These are phyloP conservation scores for Talaromyces amestolkiae DNA, from an alignment of 2,329 filamentous ascomycete genomes.

Conservation along the genomic window DNA sequence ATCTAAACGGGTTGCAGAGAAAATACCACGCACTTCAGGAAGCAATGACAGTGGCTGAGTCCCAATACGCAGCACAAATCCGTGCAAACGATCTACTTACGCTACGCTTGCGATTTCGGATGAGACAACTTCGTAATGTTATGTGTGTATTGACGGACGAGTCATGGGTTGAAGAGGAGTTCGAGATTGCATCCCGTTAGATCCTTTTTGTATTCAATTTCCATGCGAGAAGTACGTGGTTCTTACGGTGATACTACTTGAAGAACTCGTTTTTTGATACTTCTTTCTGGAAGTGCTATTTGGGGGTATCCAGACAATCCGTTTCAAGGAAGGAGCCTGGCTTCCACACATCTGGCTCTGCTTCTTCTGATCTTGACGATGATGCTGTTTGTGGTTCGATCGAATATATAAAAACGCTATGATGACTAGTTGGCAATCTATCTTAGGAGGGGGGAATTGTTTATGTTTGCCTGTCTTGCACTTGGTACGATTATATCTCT, in stretches of 20 bases:
- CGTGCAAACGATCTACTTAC: not conserved
- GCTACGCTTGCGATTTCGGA: not conserved
- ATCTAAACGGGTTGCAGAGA: not conserved
- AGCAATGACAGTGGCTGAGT: not conserved
- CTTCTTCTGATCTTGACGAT: too few species aligned
- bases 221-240: not conserved
- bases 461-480: not conserved
- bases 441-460: not conserved
- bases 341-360: too few species aligned
- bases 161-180: constrained; percentile 1
- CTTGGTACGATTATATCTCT: not conserved
- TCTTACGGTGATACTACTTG: not conserved
- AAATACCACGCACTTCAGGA: not conserved
- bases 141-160: not conserved
- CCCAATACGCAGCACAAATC: not conserved
- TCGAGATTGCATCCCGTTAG: not conserved
- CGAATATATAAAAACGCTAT: too few species aligned
- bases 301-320: too few species aligned
- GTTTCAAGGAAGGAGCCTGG: too few species aligned
- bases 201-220: not conserved
- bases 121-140: not conserved
- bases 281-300: too few species aligned
- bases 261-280: not conserved
- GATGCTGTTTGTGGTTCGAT: too few species aligned
- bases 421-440: too few species aligned